Percentiles rank a stretch among this genome's conserved stretches.
Conservation (phyloP, 108 stramenopile genomes). For the Skeletonema grethae region DNA sequence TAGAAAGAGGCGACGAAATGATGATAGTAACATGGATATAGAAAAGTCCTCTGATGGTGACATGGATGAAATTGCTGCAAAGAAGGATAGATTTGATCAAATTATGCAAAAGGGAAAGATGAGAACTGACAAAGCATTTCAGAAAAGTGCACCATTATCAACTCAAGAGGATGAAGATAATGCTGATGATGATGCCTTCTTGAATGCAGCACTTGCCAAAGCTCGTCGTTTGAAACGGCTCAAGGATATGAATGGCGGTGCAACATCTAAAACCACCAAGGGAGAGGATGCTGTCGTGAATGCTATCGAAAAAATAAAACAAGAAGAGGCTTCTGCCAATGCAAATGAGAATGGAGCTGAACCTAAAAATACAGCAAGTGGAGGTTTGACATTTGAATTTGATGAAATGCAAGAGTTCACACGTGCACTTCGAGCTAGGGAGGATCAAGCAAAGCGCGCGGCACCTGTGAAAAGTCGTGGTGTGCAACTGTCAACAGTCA, state of each 20-base stretch:
- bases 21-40: constrained; percentile 6
- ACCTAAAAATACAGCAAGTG: not conserved
- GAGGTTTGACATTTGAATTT: constrained; percentile 68
- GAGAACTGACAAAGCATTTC: constrained; percentile 66
- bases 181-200: constrained; percentile 83
- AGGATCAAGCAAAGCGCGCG: constrained; percentile 61
- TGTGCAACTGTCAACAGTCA: not conserved
- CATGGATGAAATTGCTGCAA: constrained; percentile 33
- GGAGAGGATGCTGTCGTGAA: constrained; percentile 77
- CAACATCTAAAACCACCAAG: constrained; percentile 5
- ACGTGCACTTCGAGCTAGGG: constrained; percentile 71
- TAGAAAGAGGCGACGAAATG: constrained; percentile 29
- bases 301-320: constrained; percentile 52
- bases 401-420: constrained; percentile 89
- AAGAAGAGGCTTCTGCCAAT: constrained; percentile 15
- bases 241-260: constrained; percentile 52
- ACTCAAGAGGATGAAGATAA: constrained; percentile 42
- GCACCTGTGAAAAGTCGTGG: constrained; percentile 5
- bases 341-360: constrained; percentile 2
- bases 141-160: constrained; percentile 13
- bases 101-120: constrained; percentile 85
- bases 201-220: constrained; percentile 89
- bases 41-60: constrained; percentile 30
- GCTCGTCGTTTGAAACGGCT: constrained; percentile 80
- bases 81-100: constrained; percentile 63